Conservation (phyloP, 352 stramenopile genomes). For the Aphanomyces euteiches region DNA sequence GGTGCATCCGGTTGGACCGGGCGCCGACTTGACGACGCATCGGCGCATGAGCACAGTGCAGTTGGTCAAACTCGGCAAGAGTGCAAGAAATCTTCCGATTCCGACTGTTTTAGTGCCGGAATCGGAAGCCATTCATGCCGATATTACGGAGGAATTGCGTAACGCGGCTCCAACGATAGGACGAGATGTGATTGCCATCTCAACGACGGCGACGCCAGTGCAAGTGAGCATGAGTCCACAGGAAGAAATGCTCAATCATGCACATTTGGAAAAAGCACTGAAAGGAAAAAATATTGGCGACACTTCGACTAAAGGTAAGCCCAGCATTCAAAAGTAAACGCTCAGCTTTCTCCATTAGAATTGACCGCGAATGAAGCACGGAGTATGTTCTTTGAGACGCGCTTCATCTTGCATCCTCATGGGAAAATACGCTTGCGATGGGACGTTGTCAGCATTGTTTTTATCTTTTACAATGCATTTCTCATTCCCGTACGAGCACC, state of each 20-base stretch:
- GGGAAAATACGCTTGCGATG: constrained; percentile 53
- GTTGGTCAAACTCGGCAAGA: constrained; percentile 28
- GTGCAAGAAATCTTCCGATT: constrained; percentile 1
- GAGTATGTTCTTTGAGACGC: not conserved
- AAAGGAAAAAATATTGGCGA: constrained; percentile 3
- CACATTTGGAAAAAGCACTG: constrained; percentile 25
- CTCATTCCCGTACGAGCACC: constrained; percentile 48
- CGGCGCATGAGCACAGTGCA: constrained; percentile 24
- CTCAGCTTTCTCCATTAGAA: not conserved
- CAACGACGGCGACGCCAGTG: constrained; percentile 23
- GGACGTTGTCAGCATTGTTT: constrained; percentile 62
- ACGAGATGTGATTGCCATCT: constrained; percentile 28
- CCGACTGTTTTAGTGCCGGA: not conserved
- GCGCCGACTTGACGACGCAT: not conserved
- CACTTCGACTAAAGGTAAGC: not conserved
- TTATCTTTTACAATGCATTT: constrained; percentile 76
- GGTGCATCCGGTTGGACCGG: not conserved
- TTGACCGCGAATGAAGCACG: not conserved
- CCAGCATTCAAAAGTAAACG: no score
- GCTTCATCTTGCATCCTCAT: constrained; percentile 58
- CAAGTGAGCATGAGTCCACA: constrained; percentile 30
- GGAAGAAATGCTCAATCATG: constrained; percentile 28
- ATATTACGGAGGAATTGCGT: constrained; percentile 27
- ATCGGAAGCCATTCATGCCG: not conserved
- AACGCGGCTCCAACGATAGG: constrained; percentile 20